Base-by-base conservation (phyloP, 192 early-diverging fungal species). In the Linderina pennispora region DNA sequence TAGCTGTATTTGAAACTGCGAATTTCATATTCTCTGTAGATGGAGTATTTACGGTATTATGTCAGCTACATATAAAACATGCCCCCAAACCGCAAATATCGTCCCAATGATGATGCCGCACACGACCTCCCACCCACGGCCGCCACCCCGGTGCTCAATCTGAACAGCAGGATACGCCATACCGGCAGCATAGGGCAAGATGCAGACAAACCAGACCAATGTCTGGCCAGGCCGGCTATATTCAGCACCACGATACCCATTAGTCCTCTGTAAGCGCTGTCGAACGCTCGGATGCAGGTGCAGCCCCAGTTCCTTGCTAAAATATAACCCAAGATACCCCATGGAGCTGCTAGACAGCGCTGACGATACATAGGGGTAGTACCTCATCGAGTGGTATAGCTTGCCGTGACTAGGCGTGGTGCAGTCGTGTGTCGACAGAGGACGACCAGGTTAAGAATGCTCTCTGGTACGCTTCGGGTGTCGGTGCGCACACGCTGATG, bases 121-220 rank as follows among this genome's bases (percentile, higher is more conserved):
- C 3, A 50, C 52, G 21, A 47, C 50, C 10, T 55, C 54, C 67
- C 67, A 70, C 46, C 67, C 67, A 16, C 45, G 45, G 21, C 55
- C 67, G 15, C 55, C 55, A 38, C 67, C 67, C 11, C 51, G 51
- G 44, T 63, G 51, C 38, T 46, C 55, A 26, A 50, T 37, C 34
- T 58, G 51, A 7, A 58, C 23, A 8, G 58, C 66, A 2, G 60
- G 46, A 18, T 63, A 70, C 3, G 55, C 23, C 67, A 63, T 62
- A 0, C 50, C 60, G 8, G 55, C 67, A 8, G 54, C 67, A 19
- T 63, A 23, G 0, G 67, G 67, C 16, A 70, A 20, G 33, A 70
- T 21, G 18, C 36, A 43, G 6, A 70, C 26, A 23, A 70, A 63
- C 13, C 51, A 31, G 11, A 11, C 28, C 6, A 31, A 11, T 31